Conservation (phyloP, 805 yeast genomes). For the Candida ovalis region DNA sequence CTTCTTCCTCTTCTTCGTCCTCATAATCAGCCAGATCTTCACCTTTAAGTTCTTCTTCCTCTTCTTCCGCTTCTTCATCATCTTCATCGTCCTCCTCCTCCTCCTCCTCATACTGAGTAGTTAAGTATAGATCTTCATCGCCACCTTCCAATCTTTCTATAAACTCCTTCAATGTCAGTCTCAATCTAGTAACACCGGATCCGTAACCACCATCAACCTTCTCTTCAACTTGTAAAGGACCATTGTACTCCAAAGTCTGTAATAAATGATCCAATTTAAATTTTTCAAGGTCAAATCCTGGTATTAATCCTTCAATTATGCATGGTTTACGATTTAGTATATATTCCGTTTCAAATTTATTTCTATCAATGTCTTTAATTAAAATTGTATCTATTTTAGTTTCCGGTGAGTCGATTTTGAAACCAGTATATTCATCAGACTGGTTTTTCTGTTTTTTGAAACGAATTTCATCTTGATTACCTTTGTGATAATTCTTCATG, state of each 20-base stretch:
- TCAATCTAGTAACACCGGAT: slow-evolving; percentile 51
- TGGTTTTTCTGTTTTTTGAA: neutral
- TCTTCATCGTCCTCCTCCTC: slow-evolving; percentile 24
- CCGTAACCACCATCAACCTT: slow-evolving; percentile 64
- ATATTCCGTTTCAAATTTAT: slow-evolving; percentile 36
- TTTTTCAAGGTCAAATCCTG: slow-evolving; percentile 30
- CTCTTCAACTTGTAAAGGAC: slow-evolving; percentile 51
- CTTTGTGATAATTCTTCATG: neutral
- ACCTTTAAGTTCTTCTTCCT: slow-evolving; percentile 8
- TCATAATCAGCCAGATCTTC: slow-evolving; percentile 39
- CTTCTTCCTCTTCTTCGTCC: slow-evolving; percentile 23
- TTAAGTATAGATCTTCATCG: slow-evolving; percentile 50
- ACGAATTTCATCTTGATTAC: too few species aligned
- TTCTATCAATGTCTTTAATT: slow-evolving; percentile 14
- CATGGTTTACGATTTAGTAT: slow-evolving; percentile 47
- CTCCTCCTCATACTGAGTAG: slow-evolving; percentile 56
- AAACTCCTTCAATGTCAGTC: slow-evolving; percentile 48
- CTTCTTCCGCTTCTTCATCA: slow-evolving; percentile 23
- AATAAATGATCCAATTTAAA: slow-evolving; percentile 36
- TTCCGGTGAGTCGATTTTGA: neutral
- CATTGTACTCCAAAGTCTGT: slow-evolving; percentile 29
- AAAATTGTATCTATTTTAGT: slow-evolving; percentile 6
- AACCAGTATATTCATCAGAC: slow-evolving; percentile 5
- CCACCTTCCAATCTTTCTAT: slow-evolving; percentile 39
- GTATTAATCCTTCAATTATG: slow-evolving; percentile 38